phyloP scores from a whole-genome alignment of 2,329 filamentous ascomycete genomes.

The Rachicladosporium sp. region DNA sequence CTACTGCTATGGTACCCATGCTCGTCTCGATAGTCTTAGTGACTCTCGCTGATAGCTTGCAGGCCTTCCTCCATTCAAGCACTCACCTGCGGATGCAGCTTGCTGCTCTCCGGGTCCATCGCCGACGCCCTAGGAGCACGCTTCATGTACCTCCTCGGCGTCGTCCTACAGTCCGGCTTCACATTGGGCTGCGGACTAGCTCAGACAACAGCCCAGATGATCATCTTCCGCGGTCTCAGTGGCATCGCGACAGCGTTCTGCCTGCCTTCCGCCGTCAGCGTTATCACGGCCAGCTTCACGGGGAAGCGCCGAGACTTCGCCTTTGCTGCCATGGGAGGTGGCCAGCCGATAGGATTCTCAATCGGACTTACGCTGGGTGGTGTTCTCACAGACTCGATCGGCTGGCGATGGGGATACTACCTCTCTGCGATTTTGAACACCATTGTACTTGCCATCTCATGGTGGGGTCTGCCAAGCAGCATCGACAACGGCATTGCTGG shows the following conservation, averaged over 20 bases:
- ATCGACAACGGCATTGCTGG: neutral
- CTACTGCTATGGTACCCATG: conserved; percentile 16
- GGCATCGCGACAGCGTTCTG: conserved; percentile 19
- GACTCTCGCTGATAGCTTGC: conserved; percentile 1
- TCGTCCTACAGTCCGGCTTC: conserved; percentile 31
- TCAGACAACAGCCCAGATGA: conserved; percentile 15
- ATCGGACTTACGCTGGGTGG: conserved; percentile 41
- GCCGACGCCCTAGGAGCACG: conserved; percentile 39
- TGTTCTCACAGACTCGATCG: conserved; percentile 34
- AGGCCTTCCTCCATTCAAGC: conserved; percentile 19
- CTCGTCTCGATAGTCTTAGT: neutral
- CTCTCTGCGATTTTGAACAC: conserved; percentile 33
- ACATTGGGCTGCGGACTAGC: conserved; percentile 33
- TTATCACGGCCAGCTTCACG: conserved; percentile 36
- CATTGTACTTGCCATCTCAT: conserved; percentile 25
- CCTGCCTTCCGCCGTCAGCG: conserved; percentile 36
- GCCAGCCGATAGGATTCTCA: conserved; percentile 40
- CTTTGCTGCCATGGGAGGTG: conserved; percentile 39
- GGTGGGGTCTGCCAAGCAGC: conserved; percentile 27
- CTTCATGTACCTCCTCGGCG: conserved; percentile 35
- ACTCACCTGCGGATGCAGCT: conserved; percentile 36
- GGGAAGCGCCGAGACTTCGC: conserved; percentile 39
- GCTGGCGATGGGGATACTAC: conserved; percentile 43
- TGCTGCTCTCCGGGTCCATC: conserved; percentile 39
- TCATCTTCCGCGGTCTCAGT: conserved; percentile 15